These are phyloP conservation scores for Dendrostoma leiphaemia DNA, from an alignment of 2,329 filamentous ascomycete species.

Conservation along the genomic window DNA sequence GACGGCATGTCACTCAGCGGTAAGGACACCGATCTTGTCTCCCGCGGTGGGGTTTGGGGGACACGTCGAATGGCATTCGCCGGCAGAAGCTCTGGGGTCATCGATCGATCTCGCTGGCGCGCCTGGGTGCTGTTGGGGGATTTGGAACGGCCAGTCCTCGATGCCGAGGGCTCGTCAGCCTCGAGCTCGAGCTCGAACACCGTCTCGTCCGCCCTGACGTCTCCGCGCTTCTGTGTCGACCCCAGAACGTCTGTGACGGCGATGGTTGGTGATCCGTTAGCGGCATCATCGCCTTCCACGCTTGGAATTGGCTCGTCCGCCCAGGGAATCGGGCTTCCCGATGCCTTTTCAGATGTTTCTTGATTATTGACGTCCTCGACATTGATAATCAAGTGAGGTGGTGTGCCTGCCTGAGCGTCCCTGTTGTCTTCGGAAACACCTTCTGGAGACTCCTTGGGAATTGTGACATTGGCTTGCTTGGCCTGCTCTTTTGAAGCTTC, in stretches of 20 bases:
- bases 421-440: neutral
- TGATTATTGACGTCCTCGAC: slow-evolving; percentile 6
- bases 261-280: slow-evolving; percentile 3
- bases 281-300: slow-evolving; percentile 1
- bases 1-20: slow-evolving; percentile 47
- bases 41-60: slow-evolving; percentile 16
- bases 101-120: neutral
- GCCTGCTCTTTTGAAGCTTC: slow-evolving; percentile 12
- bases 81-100: slow-evolving; percentile 12
- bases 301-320: slow-evolving; percentile 1
- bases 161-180: slow-evolving; percentile 1
- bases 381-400: slow-evolving; percentile 6
- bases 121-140: slow-evolving; percentile 2
- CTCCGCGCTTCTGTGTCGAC: neutral
- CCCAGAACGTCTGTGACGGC: neutral
- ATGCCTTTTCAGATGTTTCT: neutral
- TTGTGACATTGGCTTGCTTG: neutral
- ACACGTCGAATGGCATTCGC: neutral
- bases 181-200: slow-evolving; percentile 1
- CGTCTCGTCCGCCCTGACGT: neutral
- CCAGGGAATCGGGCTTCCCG: too few species aligned
- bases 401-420: neutral
- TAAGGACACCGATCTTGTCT: slow-evolving; percentile 35
- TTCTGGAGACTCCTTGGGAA: neutral
- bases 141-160: slow-evolving; percentile 2